phyloP scores from a whole-genome alignment of 2,329 filamentous ascomycete genomes.

The Ramularia collo-cygni region DNA sequence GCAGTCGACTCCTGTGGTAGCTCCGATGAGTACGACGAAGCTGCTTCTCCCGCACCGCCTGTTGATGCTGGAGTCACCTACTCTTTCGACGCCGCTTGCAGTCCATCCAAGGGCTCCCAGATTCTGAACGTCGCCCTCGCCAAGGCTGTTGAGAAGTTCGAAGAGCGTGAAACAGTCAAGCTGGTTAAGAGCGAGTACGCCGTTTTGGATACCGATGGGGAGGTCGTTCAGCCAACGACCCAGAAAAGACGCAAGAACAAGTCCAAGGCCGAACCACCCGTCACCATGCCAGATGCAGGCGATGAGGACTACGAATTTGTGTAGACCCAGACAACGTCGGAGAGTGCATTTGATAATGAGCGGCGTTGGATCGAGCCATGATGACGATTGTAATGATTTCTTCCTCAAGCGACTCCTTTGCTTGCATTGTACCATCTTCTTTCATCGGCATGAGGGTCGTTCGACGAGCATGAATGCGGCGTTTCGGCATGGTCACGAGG shows the following conservation, averaged over 20 bases:
- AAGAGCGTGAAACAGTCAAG: constrained; percentile 55
- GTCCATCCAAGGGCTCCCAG: constrained; percentile 49
- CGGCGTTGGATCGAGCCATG: constrained; percentile 1
- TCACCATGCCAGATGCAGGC: constrained; percentile 20
- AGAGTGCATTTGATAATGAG: neutral
- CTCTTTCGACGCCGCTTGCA: constrained; percentile 46
- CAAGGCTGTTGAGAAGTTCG: constrained; percentile 53
- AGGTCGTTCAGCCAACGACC: constrained; percentile 24
- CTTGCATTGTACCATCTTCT: constrained; percentile 5
- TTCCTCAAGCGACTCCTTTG: neutral
- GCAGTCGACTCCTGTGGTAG: constrained; percentile 36
- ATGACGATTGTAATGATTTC: neutral
- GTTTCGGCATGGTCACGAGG: neutral
- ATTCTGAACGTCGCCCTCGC: constrained; percentile 51
- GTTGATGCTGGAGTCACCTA: constrained; percentile 46
- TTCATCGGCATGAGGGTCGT: constrained; percentile 2
- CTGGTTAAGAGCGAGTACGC: constrained; percentile 56
- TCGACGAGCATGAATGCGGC: neutral
- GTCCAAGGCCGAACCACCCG: constrained; percentile 26
- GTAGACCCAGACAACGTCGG: constrained; percentile 11
- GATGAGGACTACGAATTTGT: constrained; percentile 33
- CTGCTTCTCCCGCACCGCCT: constrained; percentile 34
- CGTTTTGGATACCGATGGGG: constrained; percentile 38
- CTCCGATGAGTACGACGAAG: constrained; percentile 37
- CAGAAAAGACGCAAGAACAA: constrained; percentile 31